These are phyloP conservation scores for Hippophae gyantsensis DNA, from an alignment of 306 rosid species.

Conservation along the genomic window DNA sequence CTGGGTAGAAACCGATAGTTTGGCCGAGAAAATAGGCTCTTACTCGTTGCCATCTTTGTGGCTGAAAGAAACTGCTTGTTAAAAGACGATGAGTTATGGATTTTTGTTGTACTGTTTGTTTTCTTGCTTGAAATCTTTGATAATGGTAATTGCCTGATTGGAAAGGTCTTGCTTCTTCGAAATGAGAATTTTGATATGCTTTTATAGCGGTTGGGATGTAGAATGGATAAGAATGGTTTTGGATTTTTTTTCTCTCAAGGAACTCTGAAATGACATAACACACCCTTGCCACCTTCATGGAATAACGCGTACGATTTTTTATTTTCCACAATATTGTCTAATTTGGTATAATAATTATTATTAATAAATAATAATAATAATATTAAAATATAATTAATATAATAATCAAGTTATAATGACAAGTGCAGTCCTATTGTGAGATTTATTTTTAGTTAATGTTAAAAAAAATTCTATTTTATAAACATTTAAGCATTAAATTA, in stretches of 20 bases:
- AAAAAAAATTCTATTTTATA: too few species aligned
- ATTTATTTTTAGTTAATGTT: too few species aligned
- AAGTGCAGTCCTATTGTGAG: too few species aligned
- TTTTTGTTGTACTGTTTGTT: too few species aligned
- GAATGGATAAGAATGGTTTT: slow-evolving; percentile 46
- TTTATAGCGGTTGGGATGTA: slow-evolving; percentile 32
- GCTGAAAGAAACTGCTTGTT: background rate
- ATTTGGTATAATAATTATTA: too few species aligned
- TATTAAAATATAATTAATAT: too few species aligned
- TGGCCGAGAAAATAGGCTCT: slow-evolving; percentile 31
- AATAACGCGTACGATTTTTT: slow-evolving; percentile 12
- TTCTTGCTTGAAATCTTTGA: too few species aligned
- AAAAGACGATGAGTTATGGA: background rate
- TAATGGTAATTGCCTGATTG: background rate
- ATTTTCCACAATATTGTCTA: slow-evolving; percentile 1
- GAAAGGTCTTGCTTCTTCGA: slow-evolving; percentile 11
- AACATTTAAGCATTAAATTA: too few species aligned
- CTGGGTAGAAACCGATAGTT: slow-evolving; percentile 46
- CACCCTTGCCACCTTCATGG: slow-evolving; percentile 17
- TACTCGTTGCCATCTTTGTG: slow-evolving; percentile 48
- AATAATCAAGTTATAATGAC: too few species aligned
- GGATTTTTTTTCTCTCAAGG: background rate
- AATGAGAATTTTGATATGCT: slow-evolving; percentile 16
- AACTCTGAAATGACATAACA: slow-evolving; percentile 4
- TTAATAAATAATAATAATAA: too few species aligned